Evolutionary conservation across 2,329 filamentous ascomycete species (phyloP).

Genomic region (Colletotrichum gigasporum): DNA sequence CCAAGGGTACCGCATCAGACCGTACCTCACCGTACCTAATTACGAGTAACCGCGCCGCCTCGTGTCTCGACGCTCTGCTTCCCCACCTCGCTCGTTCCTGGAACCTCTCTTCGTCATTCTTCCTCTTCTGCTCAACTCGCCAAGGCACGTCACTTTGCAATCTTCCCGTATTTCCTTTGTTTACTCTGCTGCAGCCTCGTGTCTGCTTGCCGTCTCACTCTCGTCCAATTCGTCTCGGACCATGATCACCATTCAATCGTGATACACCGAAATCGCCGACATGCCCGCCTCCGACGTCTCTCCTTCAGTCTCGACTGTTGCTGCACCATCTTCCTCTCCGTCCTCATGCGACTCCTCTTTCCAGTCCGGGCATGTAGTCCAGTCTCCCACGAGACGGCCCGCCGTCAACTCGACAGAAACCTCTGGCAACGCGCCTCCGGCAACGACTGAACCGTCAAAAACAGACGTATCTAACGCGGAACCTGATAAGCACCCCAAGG

Average conservation of each 20-base stretch:
- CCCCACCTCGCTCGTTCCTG: constrained; percentile 29
- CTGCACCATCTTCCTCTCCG: background rate
- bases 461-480: constrained; percentile 32
- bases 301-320: constrained; percentile 7
- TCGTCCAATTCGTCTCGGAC: background rate
- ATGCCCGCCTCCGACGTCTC: constrained; percentile 18
- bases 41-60: constrained; percentile 24
- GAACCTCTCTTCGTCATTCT: constrained; percentile 15
- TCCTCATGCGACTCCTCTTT: constrained; percentile 9
- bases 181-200: background rate
- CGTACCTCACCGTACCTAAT: constrained; percentile 21
- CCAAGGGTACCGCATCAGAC: constrained; percentile 20
- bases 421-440: background rate
- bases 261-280: background rate
- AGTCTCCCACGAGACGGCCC: background rate
- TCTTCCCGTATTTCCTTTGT: background rate
- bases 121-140: background rate
- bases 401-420: background rate
- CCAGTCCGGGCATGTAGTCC: background rate
- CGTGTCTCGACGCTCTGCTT: constrained; percentile 28
- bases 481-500: constrained; percentile 61
- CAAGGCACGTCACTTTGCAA: background rate
- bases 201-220: background rate
- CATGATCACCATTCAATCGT: constrained; percentile 14
- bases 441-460: background rate